Percentiles rank a stretch among this genome's conserved stretches.
These are phyloP conservation scores for Urtica urens DNA, from an alignment of 306 rosid species.

Conservation along the genomic window DNA sequence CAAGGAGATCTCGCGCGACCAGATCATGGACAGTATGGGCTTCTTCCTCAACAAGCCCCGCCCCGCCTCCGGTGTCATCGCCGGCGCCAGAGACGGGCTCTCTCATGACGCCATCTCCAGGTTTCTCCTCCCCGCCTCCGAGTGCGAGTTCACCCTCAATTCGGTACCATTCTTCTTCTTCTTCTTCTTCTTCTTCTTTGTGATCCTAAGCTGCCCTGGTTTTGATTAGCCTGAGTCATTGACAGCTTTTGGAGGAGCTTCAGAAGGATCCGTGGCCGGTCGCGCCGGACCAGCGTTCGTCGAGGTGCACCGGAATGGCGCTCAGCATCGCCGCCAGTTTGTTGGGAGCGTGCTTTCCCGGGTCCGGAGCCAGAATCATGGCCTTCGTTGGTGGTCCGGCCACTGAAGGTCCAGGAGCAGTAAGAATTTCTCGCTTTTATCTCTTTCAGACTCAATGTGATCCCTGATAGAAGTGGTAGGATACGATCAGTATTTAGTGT, in stretches of 20 bases:
- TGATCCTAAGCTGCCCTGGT: too few relatives aligned
- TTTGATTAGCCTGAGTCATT: neutral
- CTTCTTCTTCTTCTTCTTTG: neutral
- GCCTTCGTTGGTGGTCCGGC: slow-evolving; percentile 94
- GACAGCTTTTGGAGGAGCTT: slow-evolving; percentile 79
- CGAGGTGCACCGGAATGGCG: slow-evolving; percentile 86
- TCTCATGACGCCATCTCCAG: slow-evolving; percentile 65
- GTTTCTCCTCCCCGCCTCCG: slow-evolving; percentile 67
- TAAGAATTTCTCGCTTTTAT: slow-evolving; percentile 33
- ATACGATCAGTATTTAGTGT: too few relatives aligned
- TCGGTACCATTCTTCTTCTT: slow-evolving; percentile 31
- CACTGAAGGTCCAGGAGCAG: slow-evolving; percentile 89
- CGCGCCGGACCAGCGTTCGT: slow-evolving; percentile 66
- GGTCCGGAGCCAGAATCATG: slow-evolving; percentile 85
- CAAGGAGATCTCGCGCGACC: slow-evolving; percentile 69
- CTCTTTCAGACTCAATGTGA: neutral
- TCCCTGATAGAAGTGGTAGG: neutral
- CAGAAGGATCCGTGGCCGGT: slow-evolving; percentile 95
- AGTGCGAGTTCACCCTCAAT: slow-evolving; percentile 72
- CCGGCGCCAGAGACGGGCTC: slow-evolving; percentile 83
- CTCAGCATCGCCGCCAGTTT: slow-evolving; percentile 74
- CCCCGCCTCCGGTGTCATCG: slow-evolving; percentile 68
- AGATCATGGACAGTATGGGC: slow-evolving; percentile 76
- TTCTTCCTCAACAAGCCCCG: slow-evolving; percentile 67
- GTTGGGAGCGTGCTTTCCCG: slow-evolving; percentile 95